Base-by-base conservation (phyloP, 148 eudicot species). In the Silene uniflora region DNA sequence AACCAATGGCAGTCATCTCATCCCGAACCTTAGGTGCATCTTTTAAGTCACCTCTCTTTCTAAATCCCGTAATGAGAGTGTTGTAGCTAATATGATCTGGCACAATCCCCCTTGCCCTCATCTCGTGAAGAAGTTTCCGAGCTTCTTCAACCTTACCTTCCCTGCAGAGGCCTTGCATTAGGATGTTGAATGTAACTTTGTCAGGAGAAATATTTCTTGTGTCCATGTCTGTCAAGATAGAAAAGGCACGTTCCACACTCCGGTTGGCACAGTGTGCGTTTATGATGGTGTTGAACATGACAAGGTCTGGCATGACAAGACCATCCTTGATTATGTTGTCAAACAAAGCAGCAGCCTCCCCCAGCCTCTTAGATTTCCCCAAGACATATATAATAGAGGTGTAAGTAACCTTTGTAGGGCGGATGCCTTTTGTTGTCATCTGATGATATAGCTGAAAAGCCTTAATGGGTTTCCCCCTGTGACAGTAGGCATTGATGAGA, bases 111-210 rank as follows among this genome's bases (percentile, higher is more conserved):
- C 81, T 86, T 73, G 67, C 78, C 78, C 83, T 88, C 97, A 92
- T 92, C 80, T 81, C 86, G 77, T 88, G 87, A 61, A 91, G 78
- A 85, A 90, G 73, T 65, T 49, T 71, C 6, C 83, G 76, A 71
- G 97, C 94, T 86, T 88, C 89, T 86, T 87, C 91, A 65, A 92
- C 88, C 80, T 82, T 87, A 42, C 94, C 91, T 62, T 76, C 74
- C 61, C 81, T 76, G 67, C 94, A 90, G 73, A 80, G 82, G 7
- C 91, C 97, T 62, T 89, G 90, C 90, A 91, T 88, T 63, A 91
- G 63, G 1, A 88, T 88, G 77, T 91, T 91, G 82, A 87, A 91
- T 2, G 97, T 91, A 60, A 91, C 89, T 77, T 89, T 93, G 85
- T 91, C 89, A 35, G 93, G 88, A 44, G 67, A 23, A 73, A 92